phyloP scores from a whole-genome alignment of 1,284 basidiomycete species.

The Coniferiporia sulphurascens region DNA sequence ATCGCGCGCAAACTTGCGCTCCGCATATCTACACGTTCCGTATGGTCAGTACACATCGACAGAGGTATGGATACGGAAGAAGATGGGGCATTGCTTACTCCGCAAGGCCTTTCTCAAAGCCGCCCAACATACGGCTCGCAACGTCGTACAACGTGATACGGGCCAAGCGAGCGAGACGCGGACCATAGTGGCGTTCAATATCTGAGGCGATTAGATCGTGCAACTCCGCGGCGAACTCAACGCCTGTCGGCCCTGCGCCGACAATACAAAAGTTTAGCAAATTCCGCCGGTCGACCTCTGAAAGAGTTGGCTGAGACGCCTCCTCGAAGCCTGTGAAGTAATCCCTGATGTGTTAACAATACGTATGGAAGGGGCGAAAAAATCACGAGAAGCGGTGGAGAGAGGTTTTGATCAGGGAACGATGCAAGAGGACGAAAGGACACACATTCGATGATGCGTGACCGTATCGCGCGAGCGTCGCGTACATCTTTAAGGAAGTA shows the following conservation, averaged over 20 bases:
- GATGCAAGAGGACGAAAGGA: not conserved
- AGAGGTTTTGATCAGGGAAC: not conserved
- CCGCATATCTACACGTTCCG: constrained; percentile 49
- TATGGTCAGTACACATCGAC: constrained; percentile 11
- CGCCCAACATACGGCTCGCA: constrained; percentile 75
- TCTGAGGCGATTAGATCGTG: constrained; percentile 81
- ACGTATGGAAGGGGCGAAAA: constrained; percentile 3
- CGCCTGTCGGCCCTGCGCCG: constrained; percentile 74
- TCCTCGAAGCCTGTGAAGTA: constrained; percentile 62
- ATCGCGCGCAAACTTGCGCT: constrained; percentile 71
- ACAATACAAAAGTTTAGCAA: constrained; percentile 80
- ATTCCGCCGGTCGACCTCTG: constrained; percentile 59
- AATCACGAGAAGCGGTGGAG: not conserved
- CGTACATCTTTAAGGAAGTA: constrained; percentile 80
- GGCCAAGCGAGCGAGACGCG: constrained; percentile 53
- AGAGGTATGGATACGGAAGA: not conserved
- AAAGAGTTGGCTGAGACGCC: constrained; percentile 66
- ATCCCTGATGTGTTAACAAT: not conserved
- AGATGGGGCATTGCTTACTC: not conserved
- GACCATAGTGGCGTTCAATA: constrained; percentile 55
- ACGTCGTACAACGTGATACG: constrained; percentile 80
- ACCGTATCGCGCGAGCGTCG: constrained; percentile 78
- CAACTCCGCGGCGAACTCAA: constrained; percentile 85
- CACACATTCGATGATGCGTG: constrained; percentile 69
- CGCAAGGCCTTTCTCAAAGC: constrained; percentile 43